A percentile compares a stretch with the other conserved stretches of the same genome.
Conservation (phyloP, 2,329 filamentous ascomycete genomes). For the Penicillium vulpinum region DNA sequence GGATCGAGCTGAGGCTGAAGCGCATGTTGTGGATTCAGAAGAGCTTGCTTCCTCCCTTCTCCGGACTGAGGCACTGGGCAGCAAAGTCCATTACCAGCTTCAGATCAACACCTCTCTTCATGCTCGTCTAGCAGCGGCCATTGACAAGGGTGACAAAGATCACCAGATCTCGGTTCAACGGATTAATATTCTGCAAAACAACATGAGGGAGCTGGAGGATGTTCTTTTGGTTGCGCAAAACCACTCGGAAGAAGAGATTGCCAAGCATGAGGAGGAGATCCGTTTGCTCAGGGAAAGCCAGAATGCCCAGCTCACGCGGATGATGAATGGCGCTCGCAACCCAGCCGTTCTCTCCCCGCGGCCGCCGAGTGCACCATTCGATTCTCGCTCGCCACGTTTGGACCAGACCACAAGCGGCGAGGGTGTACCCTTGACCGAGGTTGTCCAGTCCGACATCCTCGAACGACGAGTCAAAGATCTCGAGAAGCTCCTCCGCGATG, state of each 20-base stretch:
- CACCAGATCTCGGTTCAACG: conserved; percentile 76
- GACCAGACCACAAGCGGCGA: conserved; percentile 63
- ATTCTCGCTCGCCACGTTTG: conserved; percentile 59
- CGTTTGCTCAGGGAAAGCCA: conserved; percentile 72
- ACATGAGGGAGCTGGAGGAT: conserved; percentile 80
- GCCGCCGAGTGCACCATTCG: conserved; percentile 63
- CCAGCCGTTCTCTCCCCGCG: conserved; percentile 54
- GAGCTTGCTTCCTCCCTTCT: conserved; percentile 71
- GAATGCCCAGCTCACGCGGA: conserved; percentile 72
- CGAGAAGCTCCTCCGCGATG: conserved; percentile 74
- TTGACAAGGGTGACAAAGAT: conserved; percentile 78
- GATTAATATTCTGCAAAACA: conserved; percentile 80
- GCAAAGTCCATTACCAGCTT: conserved; percentile 77
- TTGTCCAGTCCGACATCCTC: conserved; percentile 71
- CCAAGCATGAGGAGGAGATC: conserved; percentile 84
- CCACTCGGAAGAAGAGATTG: conserved; percentile 78
- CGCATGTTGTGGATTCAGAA: conserved; percentile 69
- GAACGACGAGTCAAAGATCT: conserved; percentile 79
- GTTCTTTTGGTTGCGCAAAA: conserved; percentile 79
- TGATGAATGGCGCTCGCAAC: conserved; percentile 56
- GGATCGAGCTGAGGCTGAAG: conserved; percentile 64
- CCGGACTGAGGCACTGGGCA: conserved; percentile 76
- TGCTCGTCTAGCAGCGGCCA: conserved; percentile 72
- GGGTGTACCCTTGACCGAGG: conserved; percentile 63
- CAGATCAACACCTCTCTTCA: conserved; percentile 74